These are phyloP conservation scores for Metschnikowia colocasiae DNA, from an alignment of 805 yeast species.

Conservation along the genomic window DNA sequence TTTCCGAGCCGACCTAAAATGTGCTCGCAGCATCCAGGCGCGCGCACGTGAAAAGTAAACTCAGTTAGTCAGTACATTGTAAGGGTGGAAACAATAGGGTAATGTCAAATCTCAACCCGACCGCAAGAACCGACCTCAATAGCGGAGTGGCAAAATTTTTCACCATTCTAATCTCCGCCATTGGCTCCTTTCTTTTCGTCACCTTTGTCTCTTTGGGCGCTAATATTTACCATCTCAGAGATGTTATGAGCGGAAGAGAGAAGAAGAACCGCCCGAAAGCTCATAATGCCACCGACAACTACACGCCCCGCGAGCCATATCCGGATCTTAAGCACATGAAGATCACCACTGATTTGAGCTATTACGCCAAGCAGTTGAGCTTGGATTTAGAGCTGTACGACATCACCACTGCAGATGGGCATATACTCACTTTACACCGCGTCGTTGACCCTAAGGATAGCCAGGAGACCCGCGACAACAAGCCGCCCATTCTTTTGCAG, in stretches of 20 bases:
- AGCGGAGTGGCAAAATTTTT: slow-evolving; percentile 19
- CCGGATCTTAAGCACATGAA: slow-evolving; percentile 34
- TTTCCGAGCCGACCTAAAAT: neutral
- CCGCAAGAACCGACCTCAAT: slow-evolving; percentile 17
- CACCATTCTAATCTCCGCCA: slow-evolving; percentile 23
- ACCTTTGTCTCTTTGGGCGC: slow-evolving; percentile 25
- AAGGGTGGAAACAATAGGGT: neutral
- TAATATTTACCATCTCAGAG: slow-evolving; percentile 28
- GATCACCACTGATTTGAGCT: slow-evolving; percentile 47
- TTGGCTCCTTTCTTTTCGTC: slow-evolving; percentile 31
- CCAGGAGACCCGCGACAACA: slow-evolving; percentile 24
- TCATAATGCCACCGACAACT: slow-evolving; percentile 20
- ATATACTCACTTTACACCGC: slow-evolving; percentile 61
- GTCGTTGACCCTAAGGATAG: slow-evolving; percentile 48
- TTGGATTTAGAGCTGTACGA: slow-evolving; percentile 56
- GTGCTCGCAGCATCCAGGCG: neutral
- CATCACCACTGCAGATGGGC: slow-evolving; percentile 78
- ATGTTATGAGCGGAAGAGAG: slow-evolving; percentile 29
- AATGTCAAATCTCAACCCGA: slow-evolving; percentile 11
- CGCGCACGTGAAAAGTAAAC: neutral
- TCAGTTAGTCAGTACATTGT: neutral
- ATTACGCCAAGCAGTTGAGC: slow-evolving; percentile 63
- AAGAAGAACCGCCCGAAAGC: slow-evolving; percentile 24
- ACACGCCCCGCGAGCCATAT: slow-evolving; percentile 32
- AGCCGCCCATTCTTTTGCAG: slow-evolving; percentile 66